Base-by-base conservation (phyloP, 176 grass and related monocot genomes). In the Aegilops tauschii region DNA sequence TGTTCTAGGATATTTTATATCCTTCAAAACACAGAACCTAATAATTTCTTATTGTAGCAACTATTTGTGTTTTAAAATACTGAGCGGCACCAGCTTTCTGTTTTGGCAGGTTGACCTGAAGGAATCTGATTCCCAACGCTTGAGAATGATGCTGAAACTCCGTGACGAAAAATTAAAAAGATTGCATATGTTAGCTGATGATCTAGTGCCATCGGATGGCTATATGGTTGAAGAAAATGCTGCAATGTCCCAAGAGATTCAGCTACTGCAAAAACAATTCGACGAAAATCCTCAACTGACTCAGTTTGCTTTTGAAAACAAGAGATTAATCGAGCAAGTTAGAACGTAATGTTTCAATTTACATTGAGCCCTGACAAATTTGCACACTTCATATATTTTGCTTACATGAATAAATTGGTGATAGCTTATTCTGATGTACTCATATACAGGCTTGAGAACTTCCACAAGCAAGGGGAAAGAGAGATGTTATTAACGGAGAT, bases 231-330 rank as follows among this genome's bases (percentile, higher is more conserved):
- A 89, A 73, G 92, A 94, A 87, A 97, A 92, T 94, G 69, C 81
- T 85, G 82, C 87, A 73, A 64, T 97, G 69, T 86, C 65, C 37
- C 75, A 90, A 92, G 86, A 97, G 76, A 88, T 88, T 65, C 65
- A 94, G 29, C 62, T 97, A 27, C 71, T 97, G 86, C 82, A 87
- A 66, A 83, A 92, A 70, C 87, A 88, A 80, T 77, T 91, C 65
- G 88, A 92, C 50, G 92, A 79, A 52, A 93, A 93, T 75, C 87
- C 94, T 86, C 86, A 92, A 83, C 67, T 93, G 76, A 86, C 81
- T 81, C 87, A 96, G 71, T 96, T 96, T 82, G 94, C 91, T 84
- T 90, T 96, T 72, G 92, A 96, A 93, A 96, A 96, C 80, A 92
- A 88, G 90, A 89, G 85, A 89, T 35, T 96, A 49, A 89, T 96